Base-by-base conservation (phyloP, 202 grass and related monocot species). In the Elaeis oleifera region DNA sequence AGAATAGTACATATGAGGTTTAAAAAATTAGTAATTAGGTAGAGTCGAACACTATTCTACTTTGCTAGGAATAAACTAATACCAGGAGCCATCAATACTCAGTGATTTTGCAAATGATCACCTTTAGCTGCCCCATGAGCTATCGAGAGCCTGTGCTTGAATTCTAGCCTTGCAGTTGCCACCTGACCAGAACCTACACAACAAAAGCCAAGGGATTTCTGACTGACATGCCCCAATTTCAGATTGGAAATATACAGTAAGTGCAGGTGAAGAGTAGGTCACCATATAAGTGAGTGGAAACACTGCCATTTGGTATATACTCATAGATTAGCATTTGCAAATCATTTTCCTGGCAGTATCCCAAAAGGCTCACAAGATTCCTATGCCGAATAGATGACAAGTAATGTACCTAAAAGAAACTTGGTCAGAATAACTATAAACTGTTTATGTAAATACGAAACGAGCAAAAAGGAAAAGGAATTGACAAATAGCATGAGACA, bases 241-340 rank as follows among this genome's bases (percentile, higher is more conserved):
- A 13, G 6, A 44, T 13, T 13, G 36, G 36, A 13, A 11, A 44
- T 14, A 44, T 13, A 13, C 36, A 44, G 11, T 44, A 44, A 14
- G 11, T 36, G 16, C 26, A 24, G 11, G 32, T 19, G 29, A 49
- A 20, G 19, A 44, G 26, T 23, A 67, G 79, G 77, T 83, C 53
- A 99, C 94, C 94, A 78, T 89, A 84, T 72, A 99, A 81, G 83
- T 94, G 82, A 63, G 80, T 64, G 27, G 88, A 92, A 50, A 89
- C 75, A 23, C 82, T 99, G 71, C 80, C 94, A 74, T 89, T 94
- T 57, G 88, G 80, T 73, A 99, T 69, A 73, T 99, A 94, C 65
- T 99, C 88, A 19, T 92, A 99, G 56, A 99, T 72, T 78, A 99
- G 88, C 88, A 89, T 99, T 59, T 99, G 94, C 65, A 82, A 62